Base-by-base conservation (phyloP, 768 basidiomycete genomes). In the Russula earlei region DNA sequence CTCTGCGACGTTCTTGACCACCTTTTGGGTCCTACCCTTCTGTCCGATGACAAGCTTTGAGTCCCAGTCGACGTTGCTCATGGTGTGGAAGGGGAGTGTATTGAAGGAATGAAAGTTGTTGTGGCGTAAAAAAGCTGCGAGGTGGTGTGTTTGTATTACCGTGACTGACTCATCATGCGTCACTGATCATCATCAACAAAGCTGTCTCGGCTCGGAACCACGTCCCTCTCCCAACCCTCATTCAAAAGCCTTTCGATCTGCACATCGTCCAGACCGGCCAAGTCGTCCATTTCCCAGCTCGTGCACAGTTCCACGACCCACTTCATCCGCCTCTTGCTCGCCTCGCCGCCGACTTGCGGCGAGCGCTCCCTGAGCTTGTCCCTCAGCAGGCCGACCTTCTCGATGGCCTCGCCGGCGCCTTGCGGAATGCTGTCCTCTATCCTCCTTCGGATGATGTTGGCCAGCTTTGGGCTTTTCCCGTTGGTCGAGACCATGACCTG, bases 401-500 rank as follows among this genome's bases (percentile, higher is more conserved):
- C 76, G 36, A 98, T 86, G 5, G 91, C 88, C 49, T 77, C 76
- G 25, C 89, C 95, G 34, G 87, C 83, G 52, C 78, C 69, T 11
- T 77, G 77, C 5, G 90, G 85, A 36, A 99, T 71, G n/a, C 76
- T 73, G 5, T 71, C 69, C 67, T 87, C 82, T 58, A 98, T 74
- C 63, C 70, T 76, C 59, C 77, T 74, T 61, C 84, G 81, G 52
- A 99, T 82, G 63, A 96, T 74, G 59, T 86, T 86, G 4, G 94
- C 92, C 66, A 98, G 76, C 66, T 89, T 85, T 2, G 96, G 96
- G 12, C 91, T 89, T 63, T 88, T 84, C 31, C 96, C 96, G 58
- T 90, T 90, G 4, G 96, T 98, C 17, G 91, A 94, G 49, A 99
- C 83, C 87, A 98, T 87, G 61, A 99, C 82, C 70, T 96, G 93